Evolutionary conservation across 2,329 filamentous ascomycete genomes (phyloP), one percentile per base, ranked within the genome.

Genomic region (Clathrospora elynae): DNA sequence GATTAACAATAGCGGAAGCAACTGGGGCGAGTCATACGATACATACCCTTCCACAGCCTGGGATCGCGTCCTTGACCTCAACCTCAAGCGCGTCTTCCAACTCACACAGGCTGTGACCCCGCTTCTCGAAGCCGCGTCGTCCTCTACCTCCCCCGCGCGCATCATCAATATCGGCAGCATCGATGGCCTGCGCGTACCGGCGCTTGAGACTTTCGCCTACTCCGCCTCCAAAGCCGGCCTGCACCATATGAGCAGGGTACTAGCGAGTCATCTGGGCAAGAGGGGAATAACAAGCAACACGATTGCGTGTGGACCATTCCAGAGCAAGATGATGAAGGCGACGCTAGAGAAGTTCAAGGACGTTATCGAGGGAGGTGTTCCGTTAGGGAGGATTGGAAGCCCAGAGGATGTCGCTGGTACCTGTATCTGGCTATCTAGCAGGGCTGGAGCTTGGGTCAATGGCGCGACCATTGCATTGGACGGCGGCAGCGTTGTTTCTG

Each of bases 261-360:
- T 88, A 8, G 82, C 84, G 0, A 72, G 75, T 24, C 84, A 84
- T 57, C 68, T 87, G 22, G 84, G 83, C 0, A 78, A 78, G 42
- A 60, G 79, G 29, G 75, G 79, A 38, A 78, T 87, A 46, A 86
- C 83, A 17, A 79, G 76, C 50, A 90, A 90, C 62, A 82, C 83
- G 3, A 70, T 90, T 42, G 86, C 86, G 5, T 88, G 85, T 48
- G 86, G 86, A 3, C 85, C 86, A 3, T 87, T 86, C 48, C 76
- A 83, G 52, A 85, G 83, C 12, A 86, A 84, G 60, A 86, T 88
- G 78, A 88, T 88, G 86, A 85, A 83, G 25, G 78, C 81, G 1
- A 88, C 86, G 70, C 77, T 85, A 56, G 72, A 80, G 42, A 75
- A 83, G 20, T 78, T 78, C 44, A 74, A 78, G 33, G 78, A 81